A percentile compares a stretch with the other conserved stretches of the same genome.
Evolutionary conservation across 768 basidiomycete genomes (phyloP).

Genomic region (Sarcodon aspratus): DNA sequence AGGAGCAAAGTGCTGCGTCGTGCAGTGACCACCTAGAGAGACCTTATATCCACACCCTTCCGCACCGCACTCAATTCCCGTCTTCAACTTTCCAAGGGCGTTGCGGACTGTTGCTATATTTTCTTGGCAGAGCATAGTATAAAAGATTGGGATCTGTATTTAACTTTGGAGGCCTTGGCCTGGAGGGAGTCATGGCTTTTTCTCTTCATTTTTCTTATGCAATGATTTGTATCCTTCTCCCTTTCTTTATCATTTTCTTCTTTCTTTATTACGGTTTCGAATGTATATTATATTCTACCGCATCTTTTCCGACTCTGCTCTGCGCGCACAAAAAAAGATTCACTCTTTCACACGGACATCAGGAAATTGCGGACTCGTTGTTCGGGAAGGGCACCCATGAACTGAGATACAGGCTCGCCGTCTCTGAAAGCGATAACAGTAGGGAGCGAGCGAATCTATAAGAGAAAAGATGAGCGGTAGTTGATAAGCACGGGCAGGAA

Average conservation of each 20-base stretch:
- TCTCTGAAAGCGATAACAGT: slow-evolving; percentile 71
- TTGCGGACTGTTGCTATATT: not conserved
- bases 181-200: not conserved
- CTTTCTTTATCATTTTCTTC: not conserved
- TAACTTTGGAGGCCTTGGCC: not conserved
- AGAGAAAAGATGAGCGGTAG: not conserved
- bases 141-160: not conserved
- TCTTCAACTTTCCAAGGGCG: too few relatives aligned
- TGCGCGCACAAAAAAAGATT: not conserved
- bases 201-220: not conserved
- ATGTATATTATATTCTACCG: not conserved
- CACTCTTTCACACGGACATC: slow-evolving; percentile 7
- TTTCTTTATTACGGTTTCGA: not conserved
- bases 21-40: slow-evolving; percentile 31
- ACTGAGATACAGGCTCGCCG: slow-evolving; percentile 45
- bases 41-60: not conserved
- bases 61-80: not conserved
- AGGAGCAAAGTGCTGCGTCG: slow-evolving; percentile 42
- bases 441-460: slow-evolving; percentile 62
- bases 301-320: not conserved
- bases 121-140: not conserved
- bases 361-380: slow-evolving; percentile 16
- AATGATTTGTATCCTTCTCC: not conserved
- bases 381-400: slow-evolving; percentile 33
- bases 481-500: not conserved